phyloP scores from a whole-genome alignment of 305 asterid species.

The Lippia alba region DNA sequence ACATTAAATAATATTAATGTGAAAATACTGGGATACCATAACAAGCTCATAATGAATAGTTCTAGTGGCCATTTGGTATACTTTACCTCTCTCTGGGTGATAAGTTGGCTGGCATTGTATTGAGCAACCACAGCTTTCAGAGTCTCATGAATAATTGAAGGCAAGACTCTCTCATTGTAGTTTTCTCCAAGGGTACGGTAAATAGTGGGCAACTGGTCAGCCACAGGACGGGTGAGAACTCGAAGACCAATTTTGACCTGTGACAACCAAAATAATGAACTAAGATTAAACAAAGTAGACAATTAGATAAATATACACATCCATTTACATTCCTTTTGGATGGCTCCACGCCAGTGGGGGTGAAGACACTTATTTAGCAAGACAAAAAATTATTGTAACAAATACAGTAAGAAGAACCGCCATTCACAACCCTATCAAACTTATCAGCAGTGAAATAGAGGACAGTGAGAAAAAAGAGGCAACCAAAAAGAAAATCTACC shows the following conservation, averaged over 20 bases:
- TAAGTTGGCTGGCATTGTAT: conserved; percentile 95
- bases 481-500: no score
- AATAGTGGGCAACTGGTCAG: conserved; percentile 86
- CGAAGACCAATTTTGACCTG: conserved; percentile 96
- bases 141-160: conserved; percentile 92
- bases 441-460: no score
- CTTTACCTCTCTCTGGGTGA: conserved; percentile 63
- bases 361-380: no score
- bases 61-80: background rate
- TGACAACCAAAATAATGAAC: conserved; percentile 7
- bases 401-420: no score
- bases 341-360: no score
- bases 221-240: conserved; percentile 87
- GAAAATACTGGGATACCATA: background rate
- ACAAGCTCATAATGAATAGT: conserved; percentile 3
- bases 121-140: conserved; percentile 95
- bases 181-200: conserved; percentile 88
- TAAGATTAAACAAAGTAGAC: conserved; percentile 10
- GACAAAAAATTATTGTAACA: no score
- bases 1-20: conserved; percentile 17
- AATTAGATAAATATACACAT: conserved; percentile 8
- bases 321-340: background rate
- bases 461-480: no score
- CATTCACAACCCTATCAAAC: no score
- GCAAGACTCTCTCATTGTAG: conserved; percentile 88